phyloP scores from a whole-genome alignment of 345 rosid species.

The Citrus australasica region DNA sequence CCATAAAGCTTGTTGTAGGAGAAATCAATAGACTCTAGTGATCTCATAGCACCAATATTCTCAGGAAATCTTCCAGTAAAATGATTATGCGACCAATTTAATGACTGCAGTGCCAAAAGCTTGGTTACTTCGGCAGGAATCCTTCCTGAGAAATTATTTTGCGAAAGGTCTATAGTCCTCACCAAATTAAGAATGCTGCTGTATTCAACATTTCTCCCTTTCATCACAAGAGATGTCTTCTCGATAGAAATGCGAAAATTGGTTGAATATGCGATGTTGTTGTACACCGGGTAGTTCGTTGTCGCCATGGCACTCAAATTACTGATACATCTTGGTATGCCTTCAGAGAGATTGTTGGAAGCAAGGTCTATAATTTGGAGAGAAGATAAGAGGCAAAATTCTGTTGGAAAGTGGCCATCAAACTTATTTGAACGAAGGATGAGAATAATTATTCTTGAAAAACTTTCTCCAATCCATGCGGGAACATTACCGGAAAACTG shows the following conservation, averaged over 20 bases:
- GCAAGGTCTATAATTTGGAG: conserved; percentile 5
- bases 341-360: conserved; percentile 1
- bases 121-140: neutral
- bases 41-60: neutral
- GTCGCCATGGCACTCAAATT: conserved; percentile 1
- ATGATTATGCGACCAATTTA: neutral
- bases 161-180: neutral
- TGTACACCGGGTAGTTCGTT: neutral
- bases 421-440: conserved; percentile 12
- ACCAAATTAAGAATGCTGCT: no score
- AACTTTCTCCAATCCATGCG: neutral
- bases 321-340: conserved; percentile 5
- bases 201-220: no score
- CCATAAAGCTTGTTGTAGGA: neutral
- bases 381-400: neutral
- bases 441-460: neutral
- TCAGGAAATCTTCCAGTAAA: neutral
- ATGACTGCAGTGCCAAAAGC: neutral
- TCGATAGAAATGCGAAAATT: no score
- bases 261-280: neutral
- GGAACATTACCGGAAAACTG: conserved; percentile 1
- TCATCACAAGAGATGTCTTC: no score
- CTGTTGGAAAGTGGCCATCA: neutral
- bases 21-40: neutral
- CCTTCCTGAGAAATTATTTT: neutral